A percentile compares a stretch with the other conserved stretches of the same genome.
phyloP scores from a whole-genome alignment of 2,329 filamentous ascomycete genomes.

The Didymella lethalis region DNA sequence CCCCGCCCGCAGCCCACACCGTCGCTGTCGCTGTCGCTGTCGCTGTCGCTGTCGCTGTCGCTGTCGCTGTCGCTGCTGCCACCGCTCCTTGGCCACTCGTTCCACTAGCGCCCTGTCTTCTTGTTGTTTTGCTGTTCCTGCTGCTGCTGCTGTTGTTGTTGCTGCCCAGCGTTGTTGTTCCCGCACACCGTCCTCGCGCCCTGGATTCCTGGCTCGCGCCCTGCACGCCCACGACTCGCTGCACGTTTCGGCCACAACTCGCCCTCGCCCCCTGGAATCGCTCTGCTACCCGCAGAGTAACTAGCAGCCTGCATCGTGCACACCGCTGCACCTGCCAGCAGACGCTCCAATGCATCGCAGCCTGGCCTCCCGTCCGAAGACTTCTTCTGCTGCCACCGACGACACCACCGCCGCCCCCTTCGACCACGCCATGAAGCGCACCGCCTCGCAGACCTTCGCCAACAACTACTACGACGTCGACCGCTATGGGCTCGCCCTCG shows the following conservation, averaged over 20 bases:
- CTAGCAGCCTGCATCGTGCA: slow-evolving; percentile 6
- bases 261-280: slow-evolving; percentile 22
- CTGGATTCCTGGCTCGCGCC: slow-evolving; percentile 9
- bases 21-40: neutral
- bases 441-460: slow-evolving; percentile 50
- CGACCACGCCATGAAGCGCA: slow-evolving; percentile 47
- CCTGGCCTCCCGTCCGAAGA: slow-evolving; percentile 51
- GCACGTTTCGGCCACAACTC: slow-evolving; percentile 20
- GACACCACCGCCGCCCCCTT: slow-evolving; percentile 35
- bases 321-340: slow-evolving; percentile 22
- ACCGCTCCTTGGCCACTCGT: slow-evolving; percentile 19
- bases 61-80: slow-evolving; percentile 1
- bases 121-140: slow-evolving; percentile 8
- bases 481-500: slow-evolving; percentile 33
- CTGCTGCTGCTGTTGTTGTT: neutral
- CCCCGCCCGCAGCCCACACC: slow-evolving; percentile 13
- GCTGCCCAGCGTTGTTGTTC: slow-evolving; percentile 1
- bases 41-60: slow-evolving; percentile 2
- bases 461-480: slow-evolving; percentile 35
- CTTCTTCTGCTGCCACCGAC: slow-evolving; percentile 55
- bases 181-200: slow-evolving; percentile 12
- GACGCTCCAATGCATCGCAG: slow-evolving; percentile 48
- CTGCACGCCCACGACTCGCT: slow-evolving; percentile 23
- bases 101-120: too few relatives aligned
- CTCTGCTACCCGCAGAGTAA: neutral